Base-by-base conservation (phyloP, 768 basidiomycete genomes). In the Leccinum rimulosum region DNA sequence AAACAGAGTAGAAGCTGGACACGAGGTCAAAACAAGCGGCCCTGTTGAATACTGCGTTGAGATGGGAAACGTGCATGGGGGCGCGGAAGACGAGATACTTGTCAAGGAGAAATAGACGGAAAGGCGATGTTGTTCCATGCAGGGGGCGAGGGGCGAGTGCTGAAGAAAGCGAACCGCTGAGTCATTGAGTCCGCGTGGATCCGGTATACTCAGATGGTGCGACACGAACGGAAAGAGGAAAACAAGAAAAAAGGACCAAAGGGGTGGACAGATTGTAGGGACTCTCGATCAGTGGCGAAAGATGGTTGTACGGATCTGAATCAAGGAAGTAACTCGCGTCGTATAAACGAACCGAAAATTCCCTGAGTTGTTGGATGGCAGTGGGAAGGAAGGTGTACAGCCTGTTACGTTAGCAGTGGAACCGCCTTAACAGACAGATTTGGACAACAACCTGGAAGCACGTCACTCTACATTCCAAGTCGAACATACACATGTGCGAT, bases 1-100 rank as follows among this genome's bases (percentile, higher is more conserved):
- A 73, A 74, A 66, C 73, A 73, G 65, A 68, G 70, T 64, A 71
- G 73, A 73, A 74, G 70, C 72, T 73, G 68, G 68, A 45, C 72
- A 73, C 72, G 72, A 66, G 72, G 72, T 65, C 61, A 52, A 64
- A 73, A 68, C 64, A 72, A 68, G 63, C 73, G 70, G 72, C 66
- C 66, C 68, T 72, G 65, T 60, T 54, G 72, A 65, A 50, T 50
- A 55, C 61, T 60, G 60, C 43, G 62, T 67, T 61, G 62, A 63
- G 64, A 64, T 67, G 70, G 64, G 58, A 63, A 73, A 63, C 49
- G 52, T 56, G 60, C 52, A 57, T 60, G 55, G 50, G 56, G 56
- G 47, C 14, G 28, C 48, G 50, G 59, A 56, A 61, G 52, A 64
- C 49, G 63, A 52, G 64, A 63, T 61, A 47, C 60, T 50, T 62